Conservation (phyloP, 768 basidiomycete species). For the Naganishia antarctica region DNA sequence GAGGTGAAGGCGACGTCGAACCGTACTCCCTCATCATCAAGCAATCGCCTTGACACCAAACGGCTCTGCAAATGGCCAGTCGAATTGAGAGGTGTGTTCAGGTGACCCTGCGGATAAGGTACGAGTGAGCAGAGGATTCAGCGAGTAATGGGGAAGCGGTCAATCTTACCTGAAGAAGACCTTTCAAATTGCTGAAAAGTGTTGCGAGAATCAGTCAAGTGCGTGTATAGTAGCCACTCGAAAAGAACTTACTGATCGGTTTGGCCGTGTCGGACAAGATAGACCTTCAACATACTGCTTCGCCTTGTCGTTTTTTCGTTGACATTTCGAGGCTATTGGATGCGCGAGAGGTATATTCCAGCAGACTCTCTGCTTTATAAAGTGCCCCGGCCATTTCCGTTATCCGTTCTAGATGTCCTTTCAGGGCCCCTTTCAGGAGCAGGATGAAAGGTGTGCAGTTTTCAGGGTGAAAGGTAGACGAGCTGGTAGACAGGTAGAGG, state of each 20-base stretch:
- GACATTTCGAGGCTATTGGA: no score
- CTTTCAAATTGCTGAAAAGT: background rate
- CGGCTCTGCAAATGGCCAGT: constrained; percentile 60
- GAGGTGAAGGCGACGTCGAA: constrained; percentile 66
- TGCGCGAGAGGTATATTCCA: no score
- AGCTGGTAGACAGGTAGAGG: no score
- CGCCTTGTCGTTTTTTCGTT: background rate
- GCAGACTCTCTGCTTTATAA: no score
- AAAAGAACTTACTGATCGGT: constrained; percentile 4
- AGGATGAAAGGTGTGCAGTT: no score
- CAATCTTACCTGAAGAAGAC: background rate
- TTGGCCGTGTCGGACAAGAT: constrained; percentile 24
- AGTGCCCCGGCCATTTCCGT: no score
- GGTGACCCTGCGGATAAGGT: background rate
- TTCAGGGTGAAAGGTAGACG: no score
- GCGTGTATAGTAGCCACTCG: background rate
- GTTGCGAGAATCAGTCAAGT: background rate
- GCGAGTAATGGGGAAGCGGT: background rate
- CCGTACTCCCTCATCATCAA: constrained; percentile 48
- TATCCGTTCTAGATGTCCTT: no score
- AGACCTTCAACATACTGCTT: constrained; percentile 17
- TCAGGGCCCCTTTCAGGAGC: no score
- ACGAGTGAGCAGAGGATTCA: background rate
- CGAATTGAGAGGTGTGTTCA: constrained; percentile 51
- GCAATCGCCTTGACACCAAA: constrained; percentile 58